Conservation (phyloP, 352 stramenopile genomes). For the Phytophthora palmivora region DNA sequence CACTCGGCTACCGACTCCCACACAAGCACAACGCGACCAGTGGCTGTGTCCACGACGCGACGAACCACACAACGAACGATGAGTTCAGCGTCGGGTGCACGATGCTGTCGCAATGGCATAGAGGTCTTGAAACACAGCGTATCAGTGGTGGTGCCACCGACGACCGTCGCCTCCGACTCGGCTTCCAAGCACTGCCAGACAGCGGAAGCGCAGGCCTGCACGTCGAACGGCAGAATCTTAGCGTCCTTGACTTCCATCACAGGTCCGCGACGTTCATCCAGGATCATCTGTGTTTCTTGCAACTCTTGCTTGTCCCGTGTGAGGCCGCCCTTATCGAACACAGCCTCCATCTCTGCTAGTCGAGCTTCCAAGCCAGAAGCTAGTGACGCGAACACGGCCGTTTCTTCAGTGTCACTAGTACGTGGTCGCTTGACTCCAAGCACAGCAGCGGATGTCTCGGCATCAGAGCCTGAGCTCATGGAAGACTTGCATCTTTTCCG, state of each 20-base stretch:
- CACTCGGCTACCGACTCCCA: constrained; percentile 61
- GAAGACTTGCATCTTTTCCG: constrained; percentile 61
- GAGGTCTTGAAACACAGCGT: constrained; percentile 49
- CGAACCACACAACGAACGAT: constrained; percentile 48
- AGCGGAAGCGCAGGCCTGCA: constrained; percentile 38
- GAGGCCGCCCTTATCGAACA: constrained; percentile 52
- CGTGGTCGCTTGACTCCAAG: constrained; percentile 37
- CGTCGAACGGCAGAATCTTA: constrained; percentile 60
- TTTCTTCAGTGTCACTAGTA: constrained; percentile 45
- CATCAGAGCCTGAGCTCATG: constrained; percentile 34
- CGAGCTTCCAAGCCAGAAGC: constrained; percentile 38
- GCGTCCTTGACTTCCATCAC: constrained; percentile 61
- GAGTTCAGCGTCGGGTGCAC: constrained; percentile 43
- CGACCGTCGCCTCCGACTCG: constrained; percentile 36
- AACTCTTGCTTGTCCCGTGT: constrained; percentile 47
- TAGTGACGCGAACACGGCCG: constrained; percentile 45
- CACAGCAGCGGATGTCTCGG: constrained; percentile 17
- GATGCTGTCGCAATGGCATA: constrained; percentile 47
- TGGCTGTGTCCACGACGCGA: constrained; percentile 41
- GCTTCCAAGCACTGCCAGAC: constrained; percentile 48
- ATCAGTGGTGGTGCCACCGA: constrained; percentile 37
- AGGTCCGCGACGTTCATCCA: constrained; percentile 51
- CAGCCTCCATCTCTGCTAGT: constrained; percentile 45
- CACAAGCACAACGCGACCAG: constrained; percentile 51
- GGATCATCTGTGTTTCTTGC: constrained; percentile 59